phyloP scores from a whole-genome alignment of 2,329 filamentous ascomycete genomes.

The Colletotrichum caudatum region DNA sequence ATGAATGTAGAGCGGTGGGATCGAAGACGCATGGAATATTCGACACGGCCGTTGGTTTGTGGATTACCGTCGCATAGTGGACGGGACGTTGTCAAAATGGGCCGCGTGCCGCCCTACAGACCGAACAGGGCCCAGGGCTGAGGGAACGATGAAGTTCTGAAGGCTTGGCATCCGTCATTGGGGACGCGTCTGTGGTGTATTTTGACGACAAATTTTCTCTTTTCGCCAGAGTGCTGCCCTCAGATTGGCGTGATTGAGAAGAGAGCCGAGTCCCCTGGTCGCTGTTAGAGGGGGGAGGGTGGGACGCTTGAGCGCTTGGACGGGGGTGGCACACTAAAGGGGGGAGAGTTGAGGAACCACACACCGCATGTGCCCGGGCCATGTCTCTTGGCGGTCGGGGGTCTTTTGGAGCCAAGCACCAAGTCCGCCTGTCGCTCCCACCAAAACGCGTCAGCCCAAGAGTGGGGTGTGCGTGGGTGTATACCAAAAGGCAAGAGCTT shows the following conservation, averaged over 20 bases:
- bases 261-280: slow-evolving; percentile 23
- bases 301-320: slow-evolving; percentile 24
- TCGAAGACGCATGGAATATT: slow-evolving; percentile 40
- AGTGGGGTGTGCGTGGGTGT: slow-evolving; percentile 29
- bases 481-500: slow-evolving; percentile 37
- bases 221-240: slow-evolving; percentile 31
- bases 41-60: slow-evolving; percentile 37
- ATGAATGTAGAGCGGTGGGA: slow-evolving; percentile 25
- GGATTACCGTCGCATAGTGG: slow-evolving; percentile 40
- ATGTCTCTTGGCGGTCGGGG: background rate
- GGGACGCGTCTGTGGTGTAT: slow-evolving; percentile 34
- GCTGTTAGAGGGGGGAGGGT: background rate
- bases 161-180: slow-evolving; percentile 41
- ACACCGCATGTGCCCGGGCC: slow-evolving; percentile 4
- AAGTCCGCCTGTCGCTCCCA: slow-evolving; percentile 26
- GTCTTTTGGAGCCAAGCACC: background rate
- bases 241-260: slow-evolving; percentile 32
- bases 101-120: slow-evolving; percentile 38
- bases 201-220: slow-evolving; percentile 33
- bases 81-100: slow-evolving; percentile 40
- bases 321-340: slow-evolving; percentile 12
- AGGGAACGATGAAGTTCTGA: slow-evolving; percentile 39
- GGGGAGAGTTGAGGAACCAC: slow-evolving; percentile 1
- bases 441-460: slow-evolving; percentile 40
- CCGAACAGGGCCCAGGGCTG: slow-evolving; percentile 40